Evolutionary conservation across 257 asterid genomes (phyloP).

Genomic region (Nicotiana paniculata): DNA sequence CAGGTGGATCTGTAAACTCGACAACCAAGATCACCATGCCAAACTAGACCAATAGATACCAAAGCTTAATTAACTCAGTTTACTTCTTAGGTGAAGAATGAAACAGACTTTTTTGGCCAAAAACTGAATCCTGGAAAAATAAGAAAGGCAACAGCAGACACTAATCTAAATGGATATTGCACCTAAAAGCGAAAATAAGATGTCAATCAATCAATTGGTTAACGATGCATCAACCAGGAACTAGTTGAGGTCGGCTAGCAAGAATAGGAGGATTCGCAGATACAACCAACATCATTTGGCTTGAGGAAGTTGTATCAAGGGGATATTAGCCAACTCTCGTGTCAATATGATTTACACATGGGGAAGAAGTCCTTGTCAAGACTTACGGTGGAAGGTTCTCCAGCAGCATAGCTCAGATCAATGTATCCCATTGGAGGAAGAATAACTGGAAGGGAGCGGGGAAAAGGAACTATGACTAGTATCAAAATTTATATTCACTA

Average conservation of each 20-base stretch:
- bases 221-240: background rate
- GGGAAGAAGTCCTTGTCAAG: background rate
- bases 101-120: background rate
- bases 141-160: background rate
- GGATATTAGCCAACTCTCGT: background rate
- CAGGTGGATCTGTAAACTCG: background rate
- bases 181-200: background rate
- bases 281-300: background rate
- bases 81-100: background rate
- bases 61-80: background rate
- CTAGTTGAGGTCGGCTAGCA: background rate
- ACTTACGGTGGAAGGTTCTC: background rate
- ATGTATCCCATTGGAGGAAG: background rate
- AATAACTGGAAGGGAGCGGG: background rate
- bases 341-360: background rate
- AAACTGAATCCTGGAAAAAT: background rate
- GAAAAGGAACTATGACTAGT: background rate
- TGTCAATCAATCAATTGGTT: background rate
- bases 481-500: background rate
- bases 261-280: background rate
- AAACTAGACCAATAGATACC: background rate
- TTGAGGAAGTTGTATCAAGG: background rate
- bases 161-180: background rate
- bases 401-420: background rate
- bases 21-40: conserved; percentile 5